These are phyloP conservation scores for Pythium rhizo-oryzae DNA, from an alignment of 352 stramenopile species.

Conservation along the genomic window DNA sequence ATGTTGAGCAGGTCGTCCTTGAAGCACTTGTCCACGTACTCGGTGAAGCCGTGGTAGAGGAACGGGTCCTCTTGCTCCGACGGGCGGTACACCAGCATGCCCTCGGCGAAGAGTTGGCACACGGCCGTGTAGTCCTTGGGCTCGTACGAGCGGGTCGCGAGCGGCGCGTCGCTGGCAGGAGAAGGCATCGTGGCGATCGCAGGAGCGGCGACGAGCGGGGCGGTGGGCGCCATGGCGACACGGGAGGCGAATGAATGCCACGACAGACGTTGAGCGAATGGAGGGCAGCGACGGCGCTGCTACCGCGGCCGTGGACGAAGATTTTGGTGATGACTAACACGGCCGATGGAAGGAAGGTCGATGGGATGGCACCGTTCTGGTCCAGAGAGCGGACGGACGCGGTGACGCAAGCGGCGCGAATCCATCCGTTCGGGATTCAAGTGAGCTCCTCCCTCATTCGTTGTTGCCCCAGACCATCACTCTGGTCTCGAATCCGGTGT, in stretches of 20 bases:
- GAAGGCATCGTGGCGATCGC: neutral
- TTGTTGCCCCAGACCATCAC: no score
- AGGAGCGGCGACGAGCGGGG: neutral
- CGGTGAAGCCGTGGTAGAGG: slow-evolving; percentile 35
- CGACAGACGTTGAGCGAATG: neutral
- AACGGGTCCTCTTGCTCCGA: slow-evolving; percentile 9
- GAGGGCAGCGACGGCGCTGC: no score
- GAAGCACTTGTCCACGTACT: slow-evolving; percentile 9
- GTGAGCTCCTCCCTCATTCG: no score
- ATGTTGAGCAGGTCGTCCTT: slow-evolving; percentile 42
- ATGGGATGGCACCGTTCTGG: neutral
- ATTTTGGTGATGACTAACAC: neutral
- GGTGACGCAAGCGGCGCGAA: neutral
- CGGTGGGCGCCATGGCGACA: neutral
- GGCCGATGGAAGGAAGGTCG: neutral
- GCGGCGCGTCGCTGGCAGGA: neutral
- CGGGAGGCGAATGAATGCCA: neutral
- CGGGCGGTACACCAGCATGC: slow-evolving; percentile 6
- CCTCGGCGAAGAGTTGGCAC: slow-evolving; percentile 25
- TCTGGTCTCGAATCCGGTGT: no score
- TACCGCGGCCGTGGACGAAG: neutral
- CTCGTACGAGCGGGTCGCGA: slow-evolving; percentile 27
- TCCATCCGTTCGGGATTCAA: no score
- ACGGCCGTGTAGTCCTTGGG: slow-evolving; percentile 19
- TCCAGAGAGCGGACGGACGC: neutral